Base-by-base conservation (phyloP, 1,284 basidiomycete genomes). In the Naganishia albida region DNA sequence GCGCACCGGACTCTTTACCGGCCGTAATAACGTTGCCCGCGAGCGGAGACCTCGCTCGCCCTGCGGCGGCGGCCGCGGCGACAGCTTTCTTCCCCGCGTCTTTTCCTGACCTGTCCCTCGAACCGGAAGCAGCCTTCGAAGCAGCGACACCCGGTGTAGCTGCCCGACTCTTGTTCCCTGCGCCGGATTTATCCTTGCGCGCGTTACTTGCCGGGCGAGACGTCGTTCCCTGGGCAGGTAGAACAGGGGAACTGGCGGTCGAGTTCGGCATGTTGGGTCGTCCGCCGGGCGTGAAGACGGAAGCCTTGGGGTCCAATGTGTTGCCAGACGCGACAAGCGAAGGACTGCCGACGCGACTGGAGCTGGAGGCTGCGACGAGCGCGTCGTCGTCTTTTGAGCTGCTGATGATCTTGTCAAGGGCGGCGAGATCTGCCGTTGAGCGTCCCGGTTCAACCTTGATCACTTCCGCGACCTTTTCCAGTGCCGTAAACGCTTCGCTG, bases 391-490 rank as follows among this genome's bases (percentile, higher is more conserved):
- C 7, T 15, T 48, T 23, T 7, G 16, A 23, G 3, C 10, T 18
- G 38, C 30, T 13, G 20, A 39, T 28, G 30, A 60, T 40, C 34
- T 60, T 48, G 38, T 60, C 57, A 20, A 60, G n/a, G 6, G 57
- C 38, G 13, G 57, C 20, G 20, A 50, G 10, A 46, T 60, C 57
- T 4, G 57, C 23, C 23, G 10, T 25, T 50, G 57, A 40, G 18
- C 57, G 57, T 39, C n/a, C 57, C 26, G 57, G 30, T 40, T 60
- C 57, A 2, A 60, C 57, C 23, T 50, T 60, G 49, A 50, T 46
- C 39, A 60, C 48, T 23, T 50, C 18, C 18, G 26, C 30, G 38
- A 60, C 30, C 34, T 49, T 50, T 7, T 48, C 46, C 57, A 60
- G 3, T 1, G 57, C 57, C 8, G 23, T 26, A 7, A 39, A 50